Evolutionary conservation across 2,329 filamentous ascomycete genomes (phyloP).

Genomic region (Apiospora koreana): DNA sequence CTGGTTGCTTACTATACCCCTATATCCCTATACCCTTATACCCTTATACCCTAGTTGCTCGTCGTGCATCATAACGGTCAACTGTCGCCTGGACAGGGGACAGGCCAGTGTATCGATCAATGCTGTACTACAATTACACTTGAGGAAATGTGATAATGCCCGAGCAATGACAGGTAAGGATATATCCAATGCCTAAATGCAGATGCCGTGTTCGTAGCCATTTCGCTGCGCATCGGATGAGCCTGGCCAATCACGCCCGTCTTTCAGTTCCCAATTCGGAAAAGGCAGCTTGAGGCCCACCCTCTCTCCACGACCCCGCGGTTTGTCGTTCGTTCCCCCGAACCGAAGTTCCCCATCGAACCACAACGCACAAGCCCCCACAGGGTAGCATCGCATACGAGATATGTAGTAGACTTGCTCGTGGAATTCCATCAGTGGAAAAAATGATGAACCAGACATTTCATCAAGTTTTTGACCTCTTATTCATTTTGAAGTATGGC

Average conservation of each 20-base stretch:
- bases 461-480: background rate
- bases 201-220: background rate
- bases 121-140: background rate
- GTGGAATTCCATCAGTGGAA: background rate
- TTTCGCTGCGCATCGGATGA: background rate
- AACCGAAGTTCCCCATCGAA: slow-evolving; percentile 3
- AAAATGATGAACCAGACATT: background rate
- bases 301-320: slow-evolving; percentile 7
- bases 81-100: too few species aligned
- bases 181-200: background rate
- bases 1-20: background rate
- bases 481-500: slow-evolving; percentile 44
- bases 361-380: background rate
- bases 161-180: background rate
- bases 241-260: background rate
- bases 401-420: background rate
- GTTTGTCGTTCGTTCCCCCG: slow-evolving; percentile 1
- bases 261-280: background rate
- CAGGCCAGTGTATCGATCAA: background rate
- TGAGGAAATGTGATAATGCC: background rate
- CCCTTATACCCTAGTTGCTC: background rate
- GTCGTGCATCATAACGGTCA: background rate
- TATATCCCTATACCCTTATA: background rate
- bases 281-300: background rate
- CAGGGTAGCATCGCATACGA: background rate